Conservation (phyloP, 2,329 filamentous ascomycete genomes). For the Colletotrichum acutatum region DNA sequence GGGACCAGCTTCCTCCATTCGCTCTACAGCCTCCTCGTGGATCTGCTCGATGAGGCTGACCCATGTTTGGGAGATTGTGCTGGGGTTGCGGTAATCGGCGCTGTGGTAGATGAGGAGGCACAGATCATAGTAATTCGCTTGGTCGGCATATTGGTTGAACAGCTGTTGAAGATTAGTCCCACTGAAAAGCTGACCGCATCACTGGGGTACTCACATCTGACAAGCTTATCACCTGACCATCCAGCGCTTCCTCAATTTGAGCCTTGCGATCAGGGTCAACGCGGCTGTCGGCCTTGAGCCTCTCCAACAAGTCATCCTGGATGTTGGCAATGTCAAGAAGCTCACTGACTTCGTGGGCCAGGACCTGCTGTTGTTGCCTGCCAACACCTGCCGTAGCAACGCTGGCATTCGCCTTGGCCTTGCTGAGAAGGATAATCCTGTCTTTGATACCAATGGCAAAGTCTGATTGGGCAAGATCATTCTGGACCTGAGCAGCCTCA, state of each 20-base stretch:
- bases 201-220: conserved; percentile 71
- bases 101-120: conserved; percentile 92
- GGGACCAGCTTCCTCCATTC: conserved; percentile 54
- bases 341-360: conserved; percentile 86
- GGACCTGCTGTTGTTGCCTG: conserved; percentile 83
- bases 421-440: conserved; percentile 88
- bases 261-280: conserved; percentile 71
- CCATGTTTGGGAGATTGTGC: conserved; percentile 89
- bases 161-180: conserved; percentile 63
- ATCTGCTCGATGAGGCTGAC: conserved; percentile 80
- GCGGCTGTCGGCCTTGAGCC: conserved; percentile 78
- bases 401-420: conserved; percentile 92
- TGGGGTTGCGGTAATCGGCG: conserved; percentile 89
- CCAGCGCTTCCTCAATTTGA: conserved; percentile 74
- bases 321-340: conserved; percentile 94
- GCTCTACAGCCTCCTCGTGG: conserved; percentile 66
- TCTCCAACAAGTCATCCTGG: conserved; percentile 88
- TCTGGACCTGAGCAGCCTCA: conserved; percentile 88
- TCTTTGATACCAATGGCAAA: conserved; percentile 84
- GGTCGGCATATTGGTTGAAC: conserved; percentile 93
- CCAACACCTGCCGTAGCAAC: conserved; percentile 82
- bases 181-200: background rate
- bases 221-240: conserved; percentile 81
- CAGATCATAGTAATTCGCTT: conserved; percentile 92
- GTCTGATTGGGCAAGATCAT: conserved; percentile 83